Percentiles rank a stretch among this genome's conserved stretches.
Conservation (phyloP, 495 filamentous ascomycete species). For the Talaromyces trachyspermus region DNA sequence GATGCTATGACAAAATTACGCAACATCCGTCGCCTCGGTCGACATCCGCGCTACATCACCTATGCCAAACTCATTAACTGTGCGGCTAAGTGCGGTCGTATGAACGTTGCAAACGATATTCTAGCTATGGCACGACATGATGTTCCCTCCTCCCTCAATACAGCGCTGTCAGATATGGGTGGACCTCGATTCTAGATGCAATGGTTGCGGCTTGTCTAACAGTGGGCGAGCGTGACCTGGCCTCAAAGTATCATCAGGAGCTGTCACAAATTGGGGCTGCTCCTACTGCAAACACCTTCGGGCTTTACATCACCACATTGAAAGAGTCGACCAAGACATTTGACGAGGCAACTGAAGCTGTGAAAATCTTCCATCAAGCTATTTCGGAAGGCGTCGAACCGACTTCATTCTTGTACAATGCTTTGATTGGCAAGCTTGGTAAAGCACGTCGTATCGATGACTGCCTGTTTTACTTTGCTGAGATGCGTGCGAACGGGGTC, state of each 20-base stretch:
- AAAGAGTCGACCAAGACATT: conserved; percentile 96
- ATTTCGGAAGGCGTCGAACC: conserved; percentile 92
- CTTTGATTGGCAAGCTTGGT: conserved; percentile 94
- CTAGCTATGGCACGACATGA: conserved; percentile 80
- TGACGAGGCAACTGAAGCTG: conserved; percentile 91
- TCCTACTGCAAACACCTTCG: conserved; percentile 95
- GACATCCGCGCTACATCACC: conserved; percentile 89
- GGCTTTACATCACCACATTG: conserved; percentile 94
- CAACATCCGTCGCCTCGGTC: conserved; percentile 86
- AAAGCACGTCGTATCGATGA: conserved; percentile 97
- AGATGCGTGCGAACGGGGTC: conserved; percentile 90
- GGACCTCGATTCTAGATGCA: conserved; percentile 88
- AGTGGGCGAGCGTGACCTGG: conserved; percentile 67
- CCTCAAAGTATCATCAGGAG: conserved; percentile 83
- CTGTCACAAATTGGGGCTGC: conserved; percentile 78
- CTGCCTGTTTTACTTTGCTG: conserved; percentile 93
- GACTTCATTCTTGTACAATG: conserved; percentile 95
- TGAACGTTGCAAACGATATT: conserved; percentile 77
- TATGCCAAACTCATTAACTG: conserved; percentile 91
- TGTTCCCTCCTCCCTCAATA: conserved; percentile 78
- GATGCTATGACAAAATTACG: conserved; percentile 77
- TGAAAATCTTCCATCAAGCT: conserved; percentile 93
- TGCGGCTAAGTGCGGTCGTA: conserved; percentile 72
- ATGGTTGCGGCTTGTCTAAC: conserved; percentile 93
- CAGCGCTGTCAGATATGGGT: conserved; percentile 81